Evolutionary conservation across 768 basidiomycete species (phyloP).

Genomic region (Strobilomyces confusus): DNA sequence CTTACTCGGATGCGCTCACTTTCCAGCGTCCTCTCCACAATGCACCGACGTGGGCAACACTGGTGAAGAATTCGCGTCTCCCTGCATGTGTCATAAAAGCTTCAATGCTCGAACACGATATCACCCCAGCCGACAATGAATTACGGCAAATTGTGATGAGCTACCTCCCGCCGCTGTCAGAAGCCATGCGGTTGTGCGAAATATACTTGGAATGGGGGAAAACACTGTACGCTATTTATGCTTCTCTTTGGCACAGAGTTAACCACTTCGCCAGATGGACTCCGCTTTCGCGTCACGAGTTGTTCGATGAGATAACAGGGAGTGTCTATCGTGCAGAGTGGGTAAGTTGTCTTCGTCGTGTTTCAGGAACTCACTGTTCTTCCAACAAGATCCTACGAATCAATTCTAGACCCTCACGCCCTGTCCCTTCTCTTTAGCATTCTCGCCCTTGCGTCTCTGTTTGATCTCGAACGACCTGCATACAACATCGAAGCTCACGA

Average conservation of each 20-base stretch:
- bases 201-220: constrained; percentile 61
- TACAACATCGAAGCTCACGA: constrained; percentile 54
- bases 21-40: constrained; percentile 25
- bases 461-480: constrained; percentile 47
- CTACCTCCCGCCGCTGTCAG: constrained; percentile 51
- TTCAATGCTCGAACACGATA: constrained; percentile 32
- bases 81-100: constrained; percentile 38
- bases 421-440: constrained; percentile 62
- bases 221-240: constrained; percentile 43
- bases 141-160: constrained; percentile 42
- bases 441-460: constrained; percentile 62
- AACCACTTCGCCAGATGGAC: constrained; percentile 40
- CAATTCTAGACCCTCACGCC: constrained; percentile 43
- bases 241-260: neutral
- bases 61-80: constrained; percentile 34
- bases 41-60: constrained; percentile 10
- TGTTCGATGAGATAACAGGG: constrained; percentile 54
- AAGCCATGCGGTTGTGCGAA: constrained; percentile 59
- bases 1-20: neutral
- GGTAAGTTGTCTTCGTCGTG: constrained; percentile 9
- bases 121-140: constrained; percentile 29
- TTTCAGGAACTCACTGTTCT: constrained; percentile 2
- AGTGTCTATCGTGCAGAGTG: constrained; percentile 54
- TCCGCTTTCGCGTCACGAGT: constrained; percentile 48
- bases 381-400: constrained; percentile 38